Base-by-base conservation (phyloP, 2,329 filamentous ascomycete species). In the Tolypocladium nubicola region DNA sequence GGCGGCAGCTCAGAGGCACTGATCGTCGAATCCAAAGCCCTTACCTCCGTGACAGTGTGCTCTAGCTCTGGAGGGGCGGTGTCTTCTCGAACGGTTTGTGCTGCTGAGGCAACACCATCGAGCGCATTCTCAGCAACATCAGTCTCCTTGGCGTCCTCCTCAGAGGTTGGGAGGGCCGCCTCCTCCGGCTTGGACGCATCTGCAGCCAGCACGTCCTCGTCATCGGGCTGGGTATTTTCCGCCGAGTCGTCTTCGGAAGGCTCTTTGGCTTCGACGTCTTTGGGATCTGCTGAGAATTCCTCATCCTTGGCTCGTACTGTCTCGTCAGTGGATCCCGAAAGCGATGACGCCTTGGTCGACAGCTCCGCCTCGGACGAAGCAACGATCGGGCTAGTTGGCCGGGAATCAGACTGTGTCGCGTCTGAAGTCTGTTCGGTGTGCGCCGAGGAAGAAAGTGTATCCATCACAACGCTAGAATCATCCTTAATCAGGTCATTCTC, bases 241-340 rank as follows among this genome's bases (percentile, higher is more conserved):
- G 16, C 47, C 47, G 1, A n/a, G 26, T 11, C 16, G 33, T 37
- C 14, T 33, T 61, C 49, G 2, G 49, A 50, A 14, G 53, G 41
- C 23, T 52, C 21, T 40, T 38, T 52, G 49, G 52, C 9, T 37
- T 55, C 41, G 16, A 49, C 43, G 21, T 59, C 52, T 23, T 62
- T 58, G 40, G 52, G 56, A 10, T 57, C 56, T 23, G 60, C 52
- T 16, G 61, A 54, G 55, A 63, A 56, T 21, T 62, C 55, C 9
- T 65, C 61, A 21, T 67, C 64, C 57, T 71, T 69, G 13, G 71
- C 74, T 52, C 75, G 74, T 2, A 82, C 68, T 5, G 82, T 85
- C 64, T 84, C 82, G 58, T 85, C 79, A 1, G 83, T 85, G 2
- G 79, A 81, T 59, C 85, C 84, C 7, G 83, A 86, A 11, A 86